These are phyloP conservation scores for Fusarium robinianum DNA, from an alignment of 2,329 filamentous ascomycete species.

Conservation along the genomic window DNA sequence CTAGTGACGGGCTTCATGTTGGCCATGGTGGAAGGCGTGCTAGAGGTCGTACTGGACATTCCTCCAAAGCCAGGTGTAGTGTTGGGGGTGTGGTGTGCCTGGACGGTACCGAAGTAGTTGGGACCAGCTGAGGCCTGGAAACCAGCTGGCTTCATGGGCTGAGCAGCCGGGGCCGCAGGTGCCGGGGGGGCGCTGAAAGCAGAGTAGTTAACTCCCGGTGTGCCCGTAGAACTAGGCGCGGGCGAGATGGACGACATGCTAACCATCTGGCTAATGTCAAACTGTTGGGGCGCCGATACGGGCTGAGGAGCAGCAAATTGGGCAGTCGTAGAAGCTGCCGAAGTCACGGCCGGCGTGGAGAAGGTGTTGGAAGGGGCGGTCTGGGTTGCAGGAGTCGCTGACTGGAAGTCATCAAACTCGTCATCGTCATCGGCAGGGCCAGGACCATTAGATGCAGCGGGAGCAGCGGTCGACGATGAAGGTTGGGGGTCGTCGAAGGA, in stretches of 20 bases:
- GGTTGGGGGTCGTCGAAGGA: conserved; percentile 81
- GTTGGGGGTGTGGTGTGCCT: conserved; percentile 43
- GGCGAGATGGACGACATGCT: conserved; percentile 82
- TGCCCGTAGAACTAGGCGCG: conserved; percentile 59
- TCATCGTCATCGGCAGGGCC: conserved; percentile 66
- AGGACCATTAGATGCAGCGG: conserved; percentile 52
- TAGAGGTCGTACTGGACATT: conserved; percentile 43
- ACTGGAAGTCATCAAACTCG: conserved; percentile 98
- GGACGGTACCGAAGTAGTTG: conserved; percentile 93
- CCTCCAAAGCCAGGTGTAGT: conserved; percentile 38
- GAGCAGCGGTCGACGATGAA: conserved; percentile 49
- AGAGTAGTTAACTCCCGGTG: conserved; percentile 66
- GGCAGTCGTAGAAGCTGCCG: conserved; percentile 58
- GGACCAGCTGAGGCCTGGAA: conserved; percentile 77
- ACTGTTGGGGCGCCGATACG: conserved; percentile 79
- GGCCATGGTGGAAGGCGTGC: conserved; percentile 46
- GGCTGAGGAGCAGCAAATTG: conserved; percentile 84
- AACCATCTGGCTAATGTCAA: conserved; percentile 78
- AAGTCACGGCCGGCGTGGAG: conserved; percentile 53
- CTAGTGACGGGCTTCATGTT: conserved; percentile 54
- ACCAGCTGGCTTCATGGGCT: conserved; percentile 60
- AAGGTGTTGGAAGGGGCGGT: conserved; percentile 46
- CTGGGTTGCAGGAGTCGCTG: conserved; percentile 67
- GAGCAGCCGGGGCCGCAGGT: conserved; percentile 45
- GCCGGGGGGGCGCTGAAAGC: conserved; percentile 54